Conservation (phyloP, 116 monocot species). For the Dioscorea cayenensis region DNA sequence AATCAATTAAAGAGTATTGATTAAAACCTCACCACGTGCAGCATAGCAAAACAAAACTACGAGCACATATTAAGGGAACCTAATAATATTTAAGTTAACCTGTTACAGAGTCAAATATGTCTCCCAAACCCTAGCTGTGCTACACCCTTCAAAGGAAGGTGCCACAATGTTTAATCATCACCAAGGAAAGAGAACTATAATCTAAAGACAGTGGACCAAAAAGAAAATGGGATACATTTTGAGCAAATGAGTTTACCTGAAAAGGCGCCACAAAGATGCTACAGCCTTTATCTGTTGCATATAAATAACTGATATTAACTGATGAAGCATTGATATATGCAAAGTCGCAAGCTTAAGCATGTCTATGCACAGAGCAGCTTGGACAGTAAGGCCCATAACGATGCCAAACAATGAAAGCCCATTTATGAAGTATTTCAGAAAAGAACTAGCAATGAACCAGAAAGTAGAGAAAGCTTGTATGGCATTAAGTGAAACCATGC, state of each 20-base stretch:
- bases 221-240: background rate
- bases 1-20: too few relatives aligned
- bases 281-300: constrained; percentile 74
- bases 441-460: constrained; percentile 44
- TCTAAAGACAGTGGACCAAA: background rate
- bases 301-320: constrained; percentile 66
- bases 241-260: constrained; percentile 44
- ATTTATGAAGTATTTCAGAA: constrained; percentile 26
- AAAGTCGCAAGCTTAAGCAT: constrained; percentile 59
- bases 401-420: constrained; percentile 54
- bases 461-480: constrained; percentile 84
- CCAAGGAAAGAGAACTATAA: background rate
- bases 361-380: constrained; percentile 67
- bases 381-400: constrained; percentile 54
- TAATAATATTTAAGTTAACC: too few relatives aligned
- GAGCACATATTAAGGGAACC: too few relatives aligned
- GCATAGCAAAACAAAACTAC: too few relatives aligned
- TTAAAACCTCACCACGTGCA: too few relatives aligned
- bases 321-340: constrained; percentile 59
- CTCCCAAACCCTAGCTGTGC: too few relatives aligned
- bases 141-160: background rate
- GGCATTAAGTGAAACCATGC: constrained; percentile 80
- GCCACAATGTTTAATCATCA: background rate
- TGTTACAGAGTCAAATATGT: too few relatives aligned
- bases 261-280: constrained; percentile 93